Conservation (phyloP, 2,329 filamentous ascomycete species). For the Botryotinia narcissicola region DNA sequence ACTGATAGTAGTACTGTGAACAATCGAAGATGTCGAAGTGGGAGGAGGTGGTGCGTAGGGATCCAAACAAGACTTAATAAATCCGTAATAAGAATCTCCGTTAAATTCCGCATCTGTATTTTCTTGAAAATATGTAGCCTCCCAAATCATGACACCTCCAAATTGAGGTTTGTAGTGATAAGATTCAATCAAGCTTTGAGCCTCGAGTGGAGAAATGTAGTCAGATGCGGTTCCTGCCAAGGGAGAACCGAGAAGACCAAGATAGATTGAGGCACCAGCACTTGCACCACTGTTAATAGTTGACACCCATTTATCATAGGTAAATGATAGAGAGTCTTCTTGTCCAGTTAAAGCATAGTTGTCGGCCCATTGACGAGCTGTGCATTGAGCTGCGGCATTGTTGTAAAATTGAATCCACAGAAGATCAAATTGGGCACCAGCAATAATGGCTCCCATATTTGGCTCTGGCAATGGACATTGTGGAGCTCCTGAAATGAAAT, state of each 20-base stretch:
- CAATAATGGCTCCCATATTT: conserved; percentile 37
- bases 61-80: conserved; percentile 29
- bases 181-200: conserved; percentile 28
- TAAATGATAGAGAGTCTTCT: conserved; percentile 24
- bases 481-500: conserved; percentile 38
- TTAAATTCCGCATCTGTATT: conserved; percentile 23
- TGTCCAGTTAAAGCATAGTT: conserved; percentile 4
- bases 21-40: conserved; percentile 18
- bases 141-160: conserved; percentile 40
- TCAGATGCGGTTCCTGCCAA: conserved; percentile 23
- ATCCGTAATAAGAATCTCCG: conserved; percentile 24
- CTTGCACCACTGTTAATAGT: conserved; percentile 28
- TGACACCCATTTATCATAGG: conserved; percentile 31
- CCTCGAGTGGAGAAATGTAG: conserved; percentile 32
- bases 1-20: conserved; percentile 8
- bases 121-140: conserved; percentile 31
- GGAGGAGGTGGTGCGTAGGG: conserved; percentile 4
- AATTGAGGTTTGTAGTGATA: conserved; percentile 31
- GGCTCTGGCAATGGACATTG: conserved; percentile 36
- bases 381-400: conserved; percentile 31
- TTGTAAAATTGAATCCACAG: conserved; percentile 40
- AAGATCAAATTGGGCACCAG: conserved; percentile 34
- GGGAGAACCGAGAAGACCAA: conserved; percentile 33
- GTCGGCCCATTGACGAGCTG: conserved; percentile 30
- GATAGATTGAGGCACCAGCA: conserved; percentile 34